Base-by-base conservation (phyloP, 148 eudicot species). In the Vaccinium corymbosum region DNA sequence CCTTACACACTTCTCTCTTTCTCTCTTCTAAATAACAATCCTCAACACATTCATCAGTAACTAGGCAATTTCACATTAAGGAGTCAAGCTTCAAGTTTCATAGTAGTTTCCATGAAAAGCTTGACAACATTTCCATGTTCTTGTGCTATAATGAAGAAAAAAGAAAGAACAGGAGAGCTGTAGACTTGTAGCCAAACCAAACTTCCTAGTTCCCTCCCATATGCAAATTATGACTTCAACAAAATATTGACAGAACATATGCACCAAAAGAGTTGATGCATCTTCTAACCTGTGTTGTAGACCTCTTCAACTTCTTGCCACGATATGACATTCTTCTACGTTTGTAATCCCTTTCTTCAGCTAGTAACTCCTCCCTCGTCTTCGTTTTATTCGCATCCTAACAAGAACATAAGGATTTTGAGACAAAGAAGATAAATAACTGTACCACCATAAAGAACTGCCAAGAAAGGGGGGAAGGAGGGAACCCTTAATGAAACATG, bases 321-420 rank as follows among this genome's bases (percentile, higher is more conserved):
- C 98, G 99, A 88, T 94, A 97, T 51, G 99, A 94, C 94, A 91
- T 92, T 88, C 99, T 92, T 62, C 96, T 89, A 38, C 99, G 95
- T 86, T 94, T 97, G 86, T 97, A 97, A 88, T 97, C 99, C 93
- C 99, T 94, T 88, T 95, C 98, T 91, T 95, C 99, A 81, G 99
- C 99, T 85, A 97, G 84, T 80, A 95, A 87, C 89, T 97, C 98
- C 86, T 97, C 99, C 85, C 91, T 90, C 38, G 98, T 92, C 90
- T 94, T 97, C 35, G 78, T 86, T 84, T 82, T 88, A 85, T 75
- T 84, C 61, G 84, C 75, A 11, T 90, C 95, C 98, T 97, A 86
- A n/a, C 35, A 57, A 56, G 85, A 79, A 16, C 57, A 79, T 50
- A 79, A 20, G 53, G 22, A 75, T 4, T 73, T 38, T 82, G 79